Conservation (phyloP, 139 green algal species). For the Chloropicon primus region DNA sequence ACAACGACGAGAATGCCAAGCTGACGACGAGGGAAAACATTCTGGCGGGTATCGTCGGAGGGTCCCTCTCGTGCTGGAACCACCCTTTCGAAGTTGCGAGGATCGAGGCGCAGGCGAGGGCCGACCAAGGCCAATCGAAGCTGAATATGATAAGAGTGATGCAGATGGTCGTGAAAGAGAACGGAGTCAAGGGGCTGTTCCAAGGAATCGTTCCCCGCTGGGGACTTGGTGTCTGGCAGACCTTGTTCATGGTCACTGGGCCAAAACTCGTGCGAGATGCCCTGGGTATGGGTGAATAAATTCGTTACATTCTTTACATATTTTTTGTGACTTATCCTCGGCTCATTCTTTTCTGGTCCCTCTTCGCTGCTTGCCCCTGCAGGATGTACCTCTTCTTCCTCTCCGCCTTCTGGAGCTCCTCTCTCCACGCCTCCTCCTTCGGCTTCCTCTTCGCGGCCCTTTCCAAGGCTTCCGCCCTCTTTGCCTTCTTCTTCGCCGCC, state of each 20-base stretch:
- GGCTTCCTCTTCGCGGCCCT: constrained; percentile 27
- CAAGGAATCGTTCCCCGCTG: constrained; percentile 21
- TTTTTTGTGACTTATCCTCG: neutral
- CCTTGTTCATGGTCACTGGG: constrained; percentile 31
- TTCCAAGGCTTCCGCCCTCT: constrained; percentile 13
- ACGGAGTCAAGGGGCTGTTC: constrained; percentile 26
- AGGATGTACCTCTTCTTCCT: constrained; percentile 53
- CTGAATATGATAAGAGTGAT: constrained; percentile 15
- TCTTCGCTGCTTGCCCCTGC: constrained; percentile 30
- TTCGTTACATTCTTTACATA: neutral
- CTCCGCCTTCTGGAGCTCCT: constrained; percentile 39
- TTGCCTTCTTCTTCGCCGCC: constrained; percentile 43
- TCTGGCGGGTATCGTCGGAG: constrained; percentile 15
- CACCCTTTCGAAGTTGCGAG: constrained; percentile 32
- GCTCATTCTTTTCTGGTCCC: neutral
- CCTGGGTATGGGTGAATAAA: neutral
- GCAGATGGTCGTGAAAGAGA: constrained; percentile 7
- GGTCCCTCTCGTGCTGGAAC: constrained; percentile 28
- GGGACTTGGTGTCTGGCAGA: constrained; percentile 28
- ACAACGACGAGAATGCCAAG: constrained; percentile 12
- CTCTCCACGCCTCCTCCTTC: constrained; percentile 36
- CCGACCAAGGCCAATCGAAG: constrained; percentile 4
- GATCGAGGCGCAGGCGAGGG: constrained; percentile 23
- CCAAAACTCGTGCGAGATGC: constrained; percentile 23
- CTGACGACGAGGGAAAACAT: constrained; percentile 21